A percentile compares a stretch with the other conserved stretches of the same genome.
Evolutionary conservation across 192 early-diverging fungal genomes (phyloP).

Genomic region (Coemansia sp.): DNA sequence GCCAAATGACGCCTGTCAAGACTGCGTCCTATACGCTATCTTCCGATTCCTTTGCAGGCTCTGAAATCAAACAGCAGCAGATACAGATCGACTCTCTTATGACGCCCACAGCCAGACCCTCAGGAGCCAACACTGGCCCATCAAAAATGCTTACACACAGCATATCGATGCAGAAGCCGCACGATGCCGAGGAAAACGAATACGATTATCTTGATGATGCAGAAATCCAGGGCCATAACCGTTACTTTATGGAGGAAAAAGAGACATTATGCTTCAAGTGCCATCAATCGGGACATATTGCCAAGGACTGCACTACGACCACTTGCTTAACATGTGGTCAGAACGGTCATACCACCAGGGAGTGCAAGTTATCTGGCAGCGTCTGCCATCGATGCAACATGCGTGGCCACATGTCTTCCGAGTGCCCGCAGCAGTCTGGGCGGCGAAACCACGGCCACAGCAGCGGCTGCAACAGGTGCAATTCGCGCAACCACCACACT

Average conservation of each 20-base stretch:
- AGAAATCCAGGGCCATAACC: conserved; percentile 49
- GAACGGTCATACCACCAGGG: conserved; percentile 33
- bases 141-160: conserved; percentile 7
- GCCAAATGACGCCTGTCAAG: conserved; percentile 19
- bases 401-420: conserved; percentile 41
- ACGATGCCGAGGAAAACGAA: conserved; percentile 20
- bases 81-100: conserved; percentile 31
- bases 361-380: conserved; percentile 40
- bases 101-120: conserved; percentile 9
- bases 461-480: conserved; percentile 27
- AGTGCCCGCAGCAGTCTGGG: conserved; percentile 35
- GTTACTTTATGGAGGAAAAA: conserved; percentile 55
- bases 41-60: background rate
- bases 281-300: conserved; percentile 35
- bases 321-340: conserved; percentile 42
- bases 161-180: conserved; percentile 5
- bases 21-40: background rate
- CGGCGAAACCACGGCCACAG: background rate
- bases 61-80: conserved; percentile 29
- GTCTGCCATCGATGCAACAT: conserved; percentile 52
- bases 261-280: conserved; percentile 41
- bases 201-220: conserved; percentile 53
- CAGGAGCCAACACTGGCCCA: background rate
- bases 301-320: conserved; percentile 42
- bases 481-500: conserved; percentile 27